These are phyloP conservation scores for Starmerella stigmatis DNA, from an alignment of 805 yeast genomes.

Conservation along the genomic window DNA sequence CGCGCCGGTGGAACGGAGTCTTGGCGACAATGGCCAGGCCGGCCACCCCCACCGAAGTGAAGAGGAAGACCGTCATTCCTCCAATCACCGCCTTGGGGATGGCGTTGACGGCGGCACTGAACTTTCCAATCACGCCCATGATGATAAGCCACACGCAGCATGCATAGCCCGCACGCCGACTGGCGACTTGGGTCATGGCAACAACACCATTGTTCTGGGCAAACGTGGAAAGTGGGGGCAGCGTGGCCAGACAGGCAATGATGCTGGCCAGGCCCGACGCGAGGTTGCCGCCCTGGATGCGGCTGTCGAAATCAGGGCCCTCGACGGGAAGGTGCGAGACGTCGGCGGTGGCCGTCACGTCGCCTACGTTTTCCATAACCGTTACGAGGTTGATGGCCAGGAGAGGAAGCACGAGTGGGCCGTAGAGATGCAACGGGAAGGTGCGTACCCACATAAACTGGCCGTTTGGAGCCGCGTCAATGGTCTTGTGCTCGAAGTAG, in stretches of 20 bases:
- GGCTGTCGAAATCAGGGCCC: constrained; percentile 68
- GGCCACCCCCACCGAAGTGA: constrained; percentile 66
- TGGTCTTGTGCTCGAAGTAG: constrained; percentile 52
- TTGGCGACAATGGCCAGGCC: constrained; percentile 56
- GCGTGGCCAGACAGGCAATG: constrained; percentile 64
- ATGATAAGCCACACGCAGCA: constrained; percentile 67
- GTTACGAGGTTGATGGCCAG: constrained; percentile 70
- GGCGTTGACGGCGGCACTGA: constrained; percentile 75
- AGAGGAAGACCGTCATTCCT: constrained; percentile 74
- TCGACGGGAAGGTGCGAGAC: constrained; percentile 78
- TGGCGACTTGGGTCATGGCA: constrained; percentile 83
- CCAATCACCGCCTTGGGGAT: constrained; percentile 75
- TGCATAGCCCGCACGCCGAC: constrained; percentile 70
- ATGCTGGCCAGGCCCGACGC: constrained; percentile 81
- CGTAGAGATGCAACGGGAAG: constrained; percentile 64
- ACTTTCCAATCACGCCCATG: constrained; percentile 82
- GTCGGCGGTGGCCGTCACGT: constrained; percentile 86
- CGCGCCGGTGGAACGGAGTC: constrained; percentile 52
- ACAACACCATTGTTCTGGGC: constrained; percentile 95
- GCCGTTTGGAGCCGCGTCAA: constrained; percentile 65
- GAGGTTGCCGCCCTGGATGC: constrained; percentile 86
- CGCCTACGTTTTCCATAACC: constrained; percentile 93
- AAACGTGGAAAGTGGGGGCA: constrained; percentile 85
- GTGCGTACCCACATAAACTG: constrained; percentile 86
- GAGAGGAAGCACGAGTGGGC: constrained; percentile 77